phyloP scores from a whole-genome alignment of 805 yeast genomes.

The Metschnikowia kunwiensis region DNA sequence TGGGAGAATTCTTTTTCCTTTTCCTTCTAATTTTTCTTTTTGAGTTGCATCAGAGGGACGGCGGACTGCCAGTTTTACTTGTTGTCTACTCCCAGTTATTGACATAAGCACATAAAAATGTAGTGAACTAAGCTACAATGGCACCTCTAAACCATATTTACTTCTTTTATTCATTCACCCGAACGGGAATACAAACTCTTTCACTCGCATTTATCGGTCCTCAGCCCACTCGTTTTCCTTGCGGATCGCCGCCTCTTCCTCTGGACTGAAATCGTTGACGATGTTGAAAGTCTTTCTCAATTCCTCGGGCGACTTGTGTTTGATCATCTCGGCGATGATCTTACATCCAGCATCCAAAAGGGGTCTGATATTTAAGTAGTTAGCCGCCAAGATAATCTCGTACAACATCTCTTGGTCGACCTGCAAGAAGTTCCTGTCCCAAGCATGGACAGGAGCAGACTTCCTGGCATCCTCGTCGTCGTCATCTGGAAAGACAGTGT shows the following conservation, averaged over 20 bases:
- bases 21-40: no score
- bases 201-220: slow-evolving; percentile 48
- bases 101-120: no score
- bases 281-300: slow-evolving; percentile 77
- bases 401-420: slow-evolving; percentile 91
- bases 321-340: slow-evolving; percentile 79
- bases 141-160: no score
- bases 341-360: slow-evolving; percentile 76
- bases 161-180: no score
- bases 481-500: slow-evolving; percentile 67
- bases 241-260: slow-evolving; percentile 83
- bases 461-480: slow-evolving; percentile 83
- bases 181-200: no score
- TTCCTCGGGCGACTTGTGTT: slow-evolving; percentile 77
- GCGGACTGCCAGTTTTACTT: no score
- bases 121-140: no score
- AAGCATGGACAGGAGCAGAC: slow-evolving; percentile 88
- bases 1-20: no score
- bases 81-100: no score
- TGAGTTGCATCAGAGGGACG: no score
- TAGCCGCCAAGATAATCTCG: slow-evolving; percentile 78
- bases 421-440: slow-evolving; percentile 92
- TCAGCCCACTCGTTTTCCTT: slow-evolving; percentile 92
- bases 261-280: slow-evolving; percentile 80
- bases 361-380: slow-evolving; percentile 72